Evolutionary conservation across 2,329 filamentous ascomycete genomes (phyloP).

Genomic region (Cladobotryum mycophilum): DNA sequence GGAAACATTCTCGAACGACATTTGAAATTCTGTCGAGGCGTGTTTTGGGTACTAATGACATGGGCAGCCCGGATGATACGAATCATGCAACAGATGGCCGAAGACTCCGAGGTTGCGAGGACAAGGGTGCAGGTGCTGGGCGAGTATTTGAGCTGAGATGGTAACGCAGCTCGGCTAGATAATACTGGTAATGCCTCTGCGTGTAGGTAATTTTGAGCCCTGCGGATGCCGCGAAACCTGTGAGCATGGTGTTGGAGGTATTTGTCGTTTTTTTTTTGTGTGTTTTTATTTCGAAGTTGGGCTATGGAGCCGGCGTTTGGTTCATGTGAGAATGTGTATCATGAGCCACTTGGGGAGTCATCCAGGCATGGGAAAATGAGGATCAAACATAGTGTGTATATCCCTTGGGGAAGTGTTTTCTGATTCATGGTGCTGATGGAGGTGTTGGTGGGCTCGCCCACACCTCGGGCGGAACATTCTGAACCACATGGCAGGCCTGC

Average conservation of each 20-base stretch:
- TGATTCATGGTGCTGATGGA: no score
- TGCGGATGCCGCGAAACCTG: no score
- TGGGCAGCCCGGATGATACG: slow-evolving; percentile 53
- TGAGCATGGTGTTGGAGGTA: no score
- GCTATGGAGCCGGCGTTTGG: background rate
- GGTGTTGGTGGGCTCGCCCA: background rate
- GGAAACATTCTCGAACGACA: background rate
- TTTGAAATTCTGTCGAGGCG: background rate
- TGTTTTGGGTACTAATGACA: slow-evolving; percentile 4
- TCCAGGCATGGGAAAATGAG: no score
- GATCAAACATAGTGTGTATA: no score
- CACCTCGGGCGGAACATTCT: background rate
- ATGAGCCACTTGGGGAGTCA: background rate
- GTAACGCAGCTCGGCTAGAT: background rate
- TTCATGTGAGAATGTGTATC: background rate
- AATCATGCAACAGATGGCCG: slow-evolving; percentile 54
- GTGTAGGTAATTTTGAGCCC: no score
- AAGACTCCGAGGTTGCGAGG: slow-evolving; percentile 52
- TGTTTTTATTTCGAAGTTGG: background rate
- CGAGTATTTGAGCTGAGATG: slow-evolving; percentile 37
- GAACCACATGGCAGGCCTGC: slow-evolving; percentile 7
- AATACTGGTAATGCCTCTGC: no score
- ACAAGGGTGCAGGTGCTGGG: slow-evolving; percentile 54
- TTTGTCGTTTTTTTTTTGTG: background rate
- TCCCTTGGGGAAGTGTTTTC: no score